Base-by-base conservation (phyloP, 257 asterid genomes). In the Misopates orontium region DNA sequence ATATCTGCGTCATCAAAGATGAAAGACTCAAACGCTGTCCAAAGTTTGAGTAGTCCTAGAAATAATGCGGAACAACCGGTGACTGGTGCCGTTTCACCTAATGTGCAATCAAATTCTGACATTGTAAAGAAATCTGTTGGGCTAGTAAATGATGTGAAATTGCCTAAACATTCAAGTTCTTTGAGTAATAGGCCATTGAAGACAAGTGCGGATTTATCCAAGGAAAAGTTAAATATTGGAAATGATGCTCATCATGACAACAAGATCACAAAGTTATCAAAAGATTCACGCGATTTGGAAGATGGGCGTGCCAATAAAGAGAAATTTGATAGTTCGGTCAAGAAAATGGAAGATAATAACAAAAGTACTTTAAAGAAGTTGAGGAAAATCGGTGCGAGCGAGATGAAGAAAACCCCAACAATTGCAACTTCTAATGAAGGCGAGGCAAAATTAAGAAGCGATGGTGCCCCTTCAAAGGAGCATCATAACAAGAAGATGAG, bases 281-380 rank as follows among this genome's bases (percentile, higher is more conserved):
- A 70, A 44, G 72, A 68, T 73, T 55, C 80, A 21, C 58, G 52
- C 68, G 67, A 75, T 44, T 20, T 54, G 42, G 86, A 77, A 42
- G 81, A 66, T 47, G 57, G 76, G 25, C 67, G 74, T 73, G 20
- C 49, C 7, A 87, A 85, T 80, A 87, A 70, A 70, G 69, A 55
- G 32, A 82, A 71, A 66, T 42, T 69, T 50, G 89, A 73, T 61
- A 56, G 45, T 60, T 10, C 49, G 11, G 31, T 66, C 4, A 75
- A 62, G 66, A 63, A 24, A 18, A 62, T 40, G 55, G 55, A n/a
- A 3, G 55, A 49, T 7, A 20, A 49, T 10, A 49, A 49, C 21
- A 49, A 49, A 49, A 71, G 21, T 53, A 55, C 8, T 39, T 19
- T 9, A 31, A 70, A 65, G 64, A 76, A 66, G 63, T 25, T 51